Evolutionary conservation across 148 eudicot species (phyloP).

Genomic region (Pouteria glomerata): DNA sequence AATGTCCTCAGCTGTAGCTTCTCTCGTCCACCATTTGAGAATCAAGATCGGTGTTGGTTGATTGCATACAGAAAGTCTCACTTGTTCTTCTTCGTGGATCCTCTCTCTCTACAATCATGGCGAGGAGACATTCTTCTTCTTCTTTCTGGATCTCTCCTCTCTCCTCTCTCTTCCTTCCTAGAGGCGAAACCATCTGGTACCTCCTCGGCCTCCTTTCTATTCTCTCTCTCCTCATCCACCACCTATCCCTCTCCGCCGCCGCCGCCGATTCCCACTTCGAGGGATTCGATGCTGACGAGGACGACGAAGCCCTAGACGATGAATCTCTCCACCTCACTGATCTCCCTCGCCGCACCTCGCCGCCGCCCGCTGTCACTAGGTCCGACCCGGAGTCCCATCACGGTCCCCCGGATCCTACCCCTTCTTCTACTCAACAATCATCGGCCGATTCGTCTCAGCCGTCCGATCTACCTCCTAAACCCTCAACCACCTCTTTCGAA

Average conservation of each 20-base stretch:
- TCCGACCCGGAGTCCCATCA: conserved; percentile 36
- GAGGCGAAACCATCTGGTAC: conserved; percentile 22
- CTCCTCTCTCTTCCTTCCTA: conserved; percentile 22
- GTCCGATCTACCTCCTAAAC: conserved; percentile 23
- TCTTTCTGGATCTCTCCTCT: conserved; percentile 27
- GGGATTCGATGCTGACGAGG: conserved; percentile 41
- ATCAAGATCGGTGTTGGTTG: too few relatives aligned
- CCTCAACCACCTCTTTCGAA: conserved; percentile 44
- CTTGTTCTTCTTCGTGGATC: too few relatives aligned
- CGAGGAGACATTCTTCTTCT: conserved; percentile 27
- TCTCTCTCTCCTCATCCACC: conserved; percentile 46
- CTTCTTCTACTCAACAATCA: background rate
- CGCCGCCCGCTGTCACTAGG: conserved; percentile 39
- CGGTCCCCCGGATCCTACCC: conserved; percentile 23
- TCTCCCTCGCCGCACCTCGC: conserved; percentile 35
- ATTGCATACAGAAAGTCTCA: too few relatives aligned
- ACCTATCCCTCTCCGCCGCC: conserved; percentile 30
- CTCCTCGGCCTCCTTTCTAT: conserved; percentile 41
- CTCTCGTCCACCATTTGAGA: too few relatives aligned
- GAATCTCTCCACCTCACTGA: conserved; percentile 27
- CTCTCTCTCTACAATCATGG: too few relatives aligned
- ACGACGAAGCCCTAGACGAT: conserved; percentile 46
- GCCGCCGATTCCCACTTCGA: conserved; percentile 37
- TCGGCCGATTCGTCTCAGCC: conserved; percentile 12
- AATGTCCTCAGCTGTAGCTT: too few relatives aligned